phyloP scores from a whole-genome alignment of 352 stramenopile genomes.

The Phytophthora multivora region DNA sequence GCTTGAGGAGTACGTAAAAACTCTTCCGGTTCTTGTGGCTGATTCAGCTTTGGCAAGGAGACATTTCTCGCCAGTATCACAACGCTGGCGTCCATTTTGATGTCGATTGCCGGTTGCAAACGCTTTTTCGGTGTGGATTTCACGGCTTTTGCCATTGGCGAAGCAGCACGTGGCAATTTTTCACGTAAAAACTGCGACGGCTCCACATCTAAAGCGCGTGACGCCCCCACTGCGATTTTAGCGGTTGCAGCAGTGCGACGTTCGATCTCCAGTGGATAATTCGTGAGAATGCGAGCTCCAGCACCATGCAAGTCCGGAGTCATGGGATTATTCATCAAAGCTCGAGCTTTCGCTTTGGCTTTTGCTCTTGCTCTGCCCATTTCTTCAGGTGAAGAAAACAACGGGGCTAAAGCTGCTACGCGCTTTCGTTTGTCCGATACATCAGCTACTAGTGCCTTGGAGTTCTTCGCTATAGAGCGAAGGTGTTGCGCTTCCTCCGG shows the following conservation, averaged over 20 bases:
- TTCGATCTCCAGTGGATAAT: slow-evolving; percentile 55
- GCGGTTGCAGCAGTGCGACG: slow-evolving; percentile 20
- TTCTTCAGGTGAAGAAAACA: slow-evolving; percentile 37
- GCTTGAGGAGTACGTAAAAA: neutral
- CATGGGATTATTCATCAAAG: slow-evolving; percentile 23
- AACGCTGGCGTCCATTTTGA: slow-evolving; percentile 43
- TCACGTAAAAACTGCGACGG: slow-evolving; percentile 49
- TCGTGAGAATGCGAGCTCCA: slow-evolving; percentile 21
- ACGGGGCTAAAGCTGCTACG: slow-evolving; percentile 21
- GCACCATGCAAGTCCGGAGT: slow-evolving; percentile 2
- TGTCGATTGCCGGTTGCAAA: slow-evolving; percentile 15
- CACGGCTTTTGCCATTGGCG: slow-evolving; percentile 4
- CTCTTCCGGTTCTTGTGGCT: slow-evolving; percentile 11
- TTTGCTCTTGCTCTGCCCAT: slow-evolving; percentile 17
- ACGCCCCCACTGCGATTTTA: slow-evolving; percentile 1
- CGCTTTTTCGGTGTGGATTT: slow-evolving; percentile 53
- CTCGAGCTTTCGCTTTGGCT: slow-evolving; percentile 22
- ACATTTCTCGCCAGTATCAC: slow-evolving; percentile 43
- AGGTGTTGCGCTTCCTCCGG: slow-evolving; percentile 47
- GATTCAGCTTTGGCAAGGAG: slow-evolving; percentile 41
- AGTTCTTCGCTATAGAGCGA: slow-evolving; percentile 32
- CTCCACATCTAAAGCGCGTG: slow-evolving; percentile 38
- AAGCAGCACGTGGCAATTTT: slow-evolving; percentile 30
- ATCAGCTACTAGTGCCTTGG: slow-evolving; percentile 15
- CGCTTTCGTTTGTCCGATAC: slow-evolving; percentile 32